These are phyloP conservation scores for Cutaneotrichosporon sp. DNA, from an alignment of 1,284 basidiomycete genomes.

Conservation along the genomic window DNA sequence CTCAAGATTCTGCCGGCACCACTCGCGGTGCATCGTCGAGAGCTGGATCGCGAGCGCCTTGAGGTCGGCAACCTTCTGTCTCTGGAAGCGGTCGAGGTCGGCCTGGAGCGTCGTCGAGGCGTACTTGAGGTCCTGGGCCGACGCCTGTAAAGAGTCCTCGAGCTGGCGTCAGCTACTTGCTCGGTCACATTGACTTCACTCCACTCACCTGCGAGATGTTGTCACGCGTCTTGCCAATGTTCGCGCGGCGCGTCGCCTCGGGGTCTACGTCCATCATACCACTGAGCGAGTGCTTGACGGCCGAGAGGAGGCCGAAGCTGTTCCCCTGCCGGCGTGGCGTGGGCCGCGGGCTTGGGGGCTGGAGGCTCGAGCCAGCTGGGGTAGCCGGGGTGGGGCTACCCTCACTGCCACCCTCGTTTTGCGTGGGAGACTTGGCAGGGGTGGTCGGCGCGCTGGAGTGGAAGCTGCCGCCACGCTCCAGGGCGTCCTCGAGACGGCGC, in stretches of 20 bases:
- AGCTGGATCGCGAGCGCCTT: conserved; percentile 88
- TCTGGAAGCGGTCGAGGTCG: conserved; percentile 95
- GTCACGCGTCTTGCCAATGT: conserved; percentile 91
- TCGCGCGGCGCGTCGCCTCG: conserved; percentile 87
- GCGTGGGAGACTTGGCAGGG: neutral
- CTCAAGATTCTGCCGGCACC: conserved; percentile 95
- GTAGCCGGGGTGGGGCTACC: neutral
- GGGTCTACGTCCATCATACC: conserved; percentile 99
- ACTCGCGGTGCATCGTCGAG: conserved; percentile 87
- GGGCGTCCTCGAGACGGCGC: conserved; percentile 80
- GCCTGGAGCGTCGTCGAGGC: conserved; percentile 95
- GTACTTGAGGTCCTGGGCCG: conserved; percentile 91
- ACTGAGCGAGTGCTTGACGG: conserved; percentile 90
- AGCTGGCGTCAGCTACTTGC: conserved; percentile 59
- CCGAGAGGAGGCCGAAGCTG: conserved; percentile 85
- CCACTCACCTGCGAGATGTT: conserved; percentile 79
- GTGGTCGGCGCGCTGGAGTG: conserved; percentile 19
- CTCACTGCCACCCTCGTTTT: neutral
- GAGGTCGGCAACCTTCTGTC: conserved; percentile 96
- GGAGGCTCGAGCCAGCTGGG: neutral
- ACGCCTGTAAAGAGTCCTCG: conserved; percentile 85
- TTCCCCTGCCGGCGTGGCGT: conserved; percentile 22
- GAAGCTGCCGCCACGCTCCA: conserved; percentile 55
- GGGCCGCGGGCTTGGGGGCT: conserved; percentile 5
- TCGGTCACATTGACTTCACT: neutral